Base-by-base conservation (phyloP, 148 eudicot genomes). In the Agrostemma githago region DNA sequence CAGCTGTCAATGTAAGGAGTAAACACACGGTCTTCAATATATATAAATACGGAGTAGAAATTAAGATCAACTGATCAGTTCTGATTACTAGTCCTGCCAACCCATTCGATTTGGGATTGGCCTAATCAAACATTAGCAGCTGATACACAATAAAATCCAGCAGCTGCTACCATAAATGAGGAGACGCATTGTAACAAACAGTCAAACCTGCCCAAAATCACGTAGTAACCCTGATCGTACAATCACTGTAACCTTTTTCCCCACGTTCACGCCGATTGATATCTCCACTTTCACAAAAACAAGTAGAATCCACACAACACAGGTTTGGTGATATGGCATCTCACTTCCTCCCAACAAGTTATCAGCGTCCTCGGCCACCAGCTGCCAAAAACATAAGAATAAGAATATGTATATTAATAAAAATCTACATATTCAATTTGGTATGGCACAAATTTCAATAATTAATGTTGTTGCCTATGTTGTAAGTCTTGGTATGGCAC, bases 321-420 rank as follows among this genome's bases (percentile, higher is more conserved):
- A 26, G 34, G 44, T n/a, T 48, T 51, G 71, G 75, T 66, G 65
- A 43, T 20, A 72, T 59, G 61, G 83, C 71, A 77, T 59, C 74
- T 3, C 56, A 51, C 56, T 51, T 69, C 67, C 42, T 39, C 0
- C 57, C 10, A 56, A 21, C 46, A 34, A 17, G 58, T 43, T 17
- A 66, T 78, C 72, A 78, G 39, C 84, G 81, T 44, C 84, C 84
- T 65, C 84, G 74, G 57, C 81, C 84, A 70, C 84, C 84, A 74
- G 38, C 76, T 78, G 63, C 44, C 15, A 66, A 54, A 65, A 71
- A 78, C 60, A 64, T 2, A 70, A 65, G 21, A 40, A 39, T 4
- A 38, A 7, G 44, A 48, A 12, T 60, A 26, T 26, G 34, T 26
- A 26, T 26, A 26, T 26, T 26, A 26, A 26, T 26, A 26, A 26